A percentile compares a stretch with the other conserved stretches of the same genome.
phyloP scores from a whole-genome alignment of 1,284 basidiomycete species.

The Malassezia nana region DNA sequence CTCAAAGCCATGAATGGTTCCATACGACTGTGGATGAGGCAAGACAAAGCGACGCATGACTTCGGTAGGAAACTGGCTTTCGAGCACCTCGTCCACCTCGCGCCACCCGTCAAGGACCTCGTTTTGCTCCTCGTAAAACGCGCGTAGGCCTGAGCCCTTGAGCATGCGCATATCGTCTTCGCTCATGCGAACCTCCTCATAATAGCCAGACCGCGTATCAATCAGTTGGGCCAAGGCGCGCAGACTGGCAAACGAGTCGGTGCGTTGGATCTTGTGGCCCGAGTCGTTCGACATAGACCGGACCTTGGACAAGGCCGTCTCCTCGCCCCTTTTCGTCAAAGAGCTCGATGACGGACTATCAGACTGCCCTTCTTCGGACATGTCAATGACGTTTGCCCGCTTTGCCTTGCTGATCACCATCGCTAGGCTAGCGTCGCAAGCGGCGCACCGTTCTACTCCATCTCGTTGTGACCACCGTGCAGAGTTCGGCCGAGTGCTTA shows the following conservation, averaged over 20 bases:
- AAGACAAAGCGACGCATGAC: conserved; percentile 38
- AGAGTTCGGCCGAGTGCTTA: background rate
- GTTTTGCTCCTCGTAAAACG: conserved; percentile 39
- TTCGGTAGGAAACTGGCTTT: conserved; percentile 41
- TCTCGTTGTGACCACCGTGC: too few relatives aligned
- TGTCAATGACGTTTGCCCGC: background rate
- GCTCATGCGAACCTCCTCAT: conserved; percentile 27
- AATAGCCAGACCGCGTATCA: conserved; percentile 37
- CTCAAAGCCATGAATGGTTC: background rate
- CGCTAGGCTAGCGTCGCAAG: too few relatives aligned
- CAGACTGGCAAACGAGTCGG: conserved; percentile 35
- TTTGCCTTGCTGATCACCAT: background rate
- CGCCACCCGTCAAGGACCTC: conserved; percentile 42
- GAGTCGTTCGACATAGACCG: conserved; percentile 5
- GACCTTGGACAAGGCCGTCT: background rate
- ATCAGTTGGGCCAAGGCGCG: conserved; percentile 34
- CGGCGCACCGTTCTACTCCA: too few relatives aligned
- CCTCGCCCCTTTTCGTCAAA: background rate
- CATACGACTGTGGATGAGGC: background rate
- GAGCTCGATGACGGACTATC: background rate
- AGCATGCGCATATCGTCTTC: conserved; percentile 24
- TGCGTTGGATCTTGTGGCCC: background rate
- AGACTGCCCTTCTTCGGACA: background rate
- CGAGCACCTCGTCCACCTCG: conserved; percentile 44
- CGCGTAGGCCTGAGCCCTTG: conserved; percentile 23